Evolutionary conservation across 2,329 filamentous ascomycete genomes (phyloP).

Genomic region (Fonsecaea erecta): DNA sequence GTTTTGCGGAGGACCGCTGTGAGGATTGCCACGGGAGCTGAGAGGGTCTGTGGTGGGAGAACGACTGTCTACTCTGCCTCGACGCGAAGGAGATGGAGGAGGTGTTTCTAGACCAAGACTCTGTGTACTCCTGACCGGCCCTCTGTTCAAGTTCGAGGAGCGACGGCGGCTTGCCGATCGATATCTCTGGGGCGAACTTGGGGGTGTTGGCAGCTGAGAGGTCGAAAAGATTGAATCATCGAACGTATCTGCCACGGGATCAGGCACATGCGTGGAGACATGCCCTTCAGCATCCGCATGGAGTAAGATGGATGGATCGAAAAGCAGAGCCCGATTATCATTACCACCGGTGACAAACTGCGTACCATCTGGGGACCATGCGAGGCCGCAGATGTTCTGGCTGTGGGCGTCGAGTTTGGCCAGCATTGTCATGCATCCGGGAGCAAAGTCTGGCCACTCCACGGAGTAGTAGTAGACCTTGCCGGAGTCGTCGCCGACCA

Average conservation of each 20-base stretch:
- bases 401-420: constrained; percentile 77
- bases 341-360: constrained; percentile 89
- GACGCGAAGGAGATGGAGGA: constrained; percentile 17
- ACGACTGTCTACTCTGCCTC: constrained; percentile 6
- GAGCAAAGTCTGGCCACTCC: constrained; percentile 68
- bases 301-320: constrained; percentile 68
- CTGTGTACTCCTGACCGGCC: neutral
- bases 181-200: constrained; percentile 17
- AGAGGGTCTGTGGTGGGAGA: neutral
- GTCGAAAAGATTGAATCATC: neutral
- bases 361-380: constrained; percentile 77
- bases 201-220: constrained; percentile 17
- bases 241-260: neutral
- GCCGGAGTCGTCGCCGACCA: constrained; percentile 83
- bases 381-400: constrained; percentile 91
- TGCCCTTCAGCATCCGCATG: constrained; percentile 18
- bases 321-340: constrained; percentile 86
- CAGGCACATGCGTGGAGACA: constrained; percentile 12
- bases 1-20: neutral
- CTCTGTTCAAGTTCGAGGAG: neutral
- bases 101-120: constrained; percentile 15
- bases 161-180: neutral
- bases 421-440: constrained; percentile 74
- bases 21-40: neutral
- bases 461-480: constrained; percentile 86